phyloP scores from a whole-genome alignment of 768 basidiomycete genomes.

The Suillus decipiens region DNA sequence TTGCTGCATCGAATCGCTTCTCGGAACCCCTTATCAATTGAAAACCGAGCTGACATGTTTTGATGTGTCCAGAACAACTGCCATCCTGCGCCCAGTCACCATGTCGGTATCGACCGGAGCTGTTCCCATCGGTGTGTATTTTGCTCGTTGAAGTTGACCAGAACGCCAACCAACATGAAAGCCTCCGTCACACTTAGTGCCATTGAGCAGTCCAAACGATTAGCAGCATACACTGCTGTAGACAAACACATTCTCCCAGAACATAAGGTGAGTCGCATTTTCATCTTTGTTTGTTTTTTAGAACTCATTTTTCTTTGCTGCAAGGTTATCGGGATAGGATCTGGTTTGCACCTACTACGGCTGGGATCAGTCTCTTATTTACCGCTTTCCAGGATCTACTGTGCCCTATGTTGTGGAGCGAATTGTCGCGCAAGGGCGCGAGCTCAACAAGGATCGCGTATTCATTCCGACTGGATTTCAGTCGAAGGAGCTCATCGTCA shows the following conservation, averaged over 20 bases:
- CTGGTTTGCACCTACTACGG: slow-evolving; percentile 45
- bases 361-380: background rate
- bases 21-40: slow-evolving; percentile 1
- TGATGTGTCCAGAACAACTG: slow-evolving; percentile 15
- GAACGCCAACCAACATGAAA: slow-evolving; percentile 5
- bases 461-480: slow-evolving; percentile 97
- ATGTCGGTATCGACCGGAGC: slow-evolving; percentile 8
- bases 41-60: slow-evolving; percentile 9
- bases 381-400: slow-evolving; percentile 66
- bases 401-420: slow-evolving; percentile 97
- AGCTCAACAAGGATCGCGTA: slow-evolving; percentile 75
- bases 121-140: slow-evolving; percentile 15
- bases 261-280: slow-evolving; percentile 64
- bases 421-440: slow-evolving; percentile 80
- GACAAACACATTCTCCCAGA: slow-evolving; percentile 83
- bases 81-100: slow-evolving; percentile 15
- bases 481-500: slow-evolving; percentile 92
- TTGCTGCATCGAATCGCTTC: slow-evolving; percentile 6
- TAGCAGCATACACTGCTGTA: slow-evolving; percentile 94
- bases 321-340: slow-evolving; percentile 87
- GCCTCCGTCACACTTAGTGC: slow-evolving; percentile 34
- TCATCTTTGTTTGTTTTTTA: background rate
- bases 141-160: background rate
- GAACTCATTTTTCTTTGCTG: slow-evolving; percentile 8
- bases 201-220: slow-evolving; percentile 82